These are phyloP conservation scores for Nannizziopsis barbatae DNA, from an alignment of 2,329 filamentous ascomycete species.

Conservation along the genomic window DNA sequence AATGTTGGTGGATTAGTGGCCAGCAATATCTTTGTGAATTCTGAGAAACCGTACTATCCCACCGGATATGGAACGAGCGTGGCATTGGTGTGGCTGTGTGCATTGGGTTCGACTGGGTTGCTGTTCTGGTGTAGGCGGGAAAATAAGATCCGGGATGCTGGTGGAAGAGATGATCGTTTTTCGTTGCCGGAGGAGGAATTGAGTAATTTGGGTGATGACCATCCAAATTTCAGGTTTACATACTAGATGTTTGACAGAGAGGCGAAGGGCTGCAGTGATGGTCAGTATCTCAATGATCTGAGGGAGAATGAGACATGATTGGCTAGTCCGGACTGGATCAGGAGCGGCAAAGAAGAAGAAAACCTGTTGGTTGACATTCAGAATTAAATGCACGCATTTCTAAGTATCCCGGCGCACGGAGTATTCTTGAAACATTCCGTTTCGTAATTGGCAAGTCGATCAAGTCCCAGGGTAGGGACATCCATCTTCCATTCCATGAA, in stretches of 20 bases:
- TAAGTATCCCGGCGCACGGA: no score
- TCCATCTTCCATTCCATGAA: no score
- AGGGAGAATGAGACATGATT: no score
- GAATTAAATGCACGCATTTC: no score
- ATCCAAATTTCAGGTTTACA: conserved; percentile 31
- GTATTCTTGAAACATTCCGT: no score
- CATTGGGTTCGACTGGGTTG: conserved; percentile 23
- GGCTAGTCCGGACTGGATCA: no score
- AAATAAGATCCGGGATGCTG: conserved; percentile 27
- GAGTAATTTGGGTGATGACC: conserved; percentile 31
- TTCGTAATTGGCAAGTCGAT: no score
- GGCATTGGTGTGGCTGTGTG: conserved; percentile 28
- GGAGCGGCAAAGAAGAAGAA: no score
- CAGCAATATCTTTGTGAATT: conserved; percentile 25
- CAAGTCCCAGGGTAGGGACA: no score
- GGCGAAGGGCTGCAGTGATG: no score
- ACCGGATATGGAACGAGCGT: conserved; percentile 24
- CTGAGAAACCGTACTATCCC: conserved; percentile 22
- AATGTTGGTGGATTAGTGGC: conserved; percentile 28
- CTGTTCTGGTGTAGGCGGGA: conserved; percentile 28
- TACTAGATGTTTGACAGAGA: conserved; percentile 19
- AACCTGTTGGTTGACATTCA: no score
- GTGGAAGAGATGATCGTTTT: conserved; percentile 28
- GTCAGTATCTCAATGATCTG: no score
- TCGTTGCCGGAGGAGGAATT: conserved; percentile 27